Conservation (phyloP, 2,329 filamentous ascomycete genomes). For the Colletotrichum filicis region DNA sequence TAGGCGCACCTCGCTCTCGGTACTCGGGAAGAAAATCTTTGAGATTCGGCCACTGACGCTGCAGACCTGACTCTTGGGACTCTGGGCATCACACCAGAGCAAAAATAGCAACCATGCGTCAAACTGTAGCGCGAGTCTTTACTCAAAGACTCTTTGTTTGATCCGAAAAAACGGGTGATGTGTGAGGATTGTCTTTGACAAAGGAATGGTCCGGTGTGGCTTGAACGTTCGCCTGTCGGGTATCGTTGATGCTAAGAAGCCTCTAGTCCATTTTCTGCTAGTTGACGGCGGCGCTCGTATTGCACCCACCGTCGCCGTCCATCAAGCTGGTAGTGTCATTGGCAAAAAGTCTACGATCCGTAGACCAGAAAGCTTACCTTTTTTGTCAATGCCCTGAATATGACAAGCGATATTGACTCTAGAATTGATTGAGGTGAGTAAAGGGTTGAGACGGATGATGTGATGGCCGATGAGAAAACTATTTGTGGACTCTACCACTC, state of each 20-base stretch:
- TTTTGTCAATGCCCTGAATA: neutral
- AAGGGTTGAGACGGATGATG: neutral
- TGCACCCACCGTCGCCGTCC: neutral
- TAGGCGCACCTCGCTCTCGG: neutral
- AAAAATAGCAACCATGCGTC: neutral
- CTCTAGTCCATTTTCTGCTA: neutral
- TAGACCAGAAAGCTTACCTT: neutral
- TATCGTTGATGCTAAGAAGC: neutral
- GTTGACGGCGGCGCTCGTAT: neutral
- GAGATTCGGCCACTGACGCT: neutral
- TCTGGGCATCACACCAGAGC: neutral
- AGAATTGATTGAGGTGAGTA: neutral
- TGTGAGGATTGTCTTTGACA: neutral
- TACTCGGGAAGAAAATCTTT: neutral
- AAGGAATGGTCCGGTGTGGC: neutral
- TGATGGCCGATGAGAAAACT: neutral
- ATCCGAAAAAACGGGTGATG: neutral
- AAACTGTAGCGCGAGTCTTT: neutral
- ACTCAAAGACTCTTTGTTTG: neutral
- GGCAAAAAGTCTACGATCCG: neutral
- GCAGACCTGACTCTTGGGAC: neutral
- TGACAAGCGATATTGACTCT: neutral
- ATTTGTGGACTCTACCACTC: no score
- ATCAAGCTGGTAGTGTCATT: neutral
- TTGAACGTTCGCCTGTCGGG: neutral